Evolutionary conservation across 805 yeast genomes (phyloP), one percentile per base, ranked within the genome.

Genomic region (Starmerella tilneyi): DNA sequence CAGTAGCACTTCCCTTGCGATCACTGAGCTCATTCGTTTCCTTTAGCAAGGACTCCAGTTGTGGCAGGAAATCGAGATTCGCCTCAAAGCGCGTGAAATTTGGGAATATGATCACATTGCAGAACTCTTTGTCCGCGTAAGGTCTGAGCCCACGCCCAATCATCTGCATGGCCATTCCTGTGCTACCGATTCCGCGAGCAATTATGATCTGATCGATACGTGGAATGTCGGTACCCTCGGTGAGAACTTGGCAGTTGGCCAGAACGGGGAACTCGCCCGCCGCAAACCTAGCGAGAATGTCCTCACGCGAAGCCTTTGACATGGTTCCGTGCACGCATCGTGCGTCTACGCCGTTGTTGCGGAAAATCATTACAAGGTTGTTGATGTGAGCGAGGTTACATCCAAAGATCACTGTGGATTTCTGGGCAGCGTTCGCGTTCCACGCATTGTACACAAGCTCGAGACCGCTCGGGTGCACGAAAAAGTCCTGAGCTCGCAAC

Each of bases 171-270:
- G 84, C 63, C 34, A 88, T 63, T 0, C 81, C 75, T 26, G 76
- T 64, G 0, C 96, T 86, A 47, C 71, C 71, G 0, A 96, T 83
- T 1, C 96, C 95, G 27, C 96, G 65, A 3, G 84, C 82, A 26
- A 88, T 61, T 23, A 88, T 67, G 11, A 88, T 66, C 24, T 85
- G 78, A 57, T 88, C 96, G 46, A 86, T 81, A 49, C 78, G 78
- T 3, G 96, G 96, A 16, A 89, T 78, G 63, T 88, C 96, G 0
- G 96, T 85, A 0, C 97, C 97, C 60, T 88, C 97, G 0, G 95
- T 88, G 55, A 89, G 80, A 5, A 88, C 84, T 15, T 82, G 84
- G 59, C 94, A 92, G 58, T 89, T 89, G 65, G 92, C 72, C 24
- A 88, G 63, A 0, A 89, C 94, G 4, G 79, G 75, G 16, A 84